Base-by-base conservation (phyloP, 169 alveolate species). In the Perkinsus olseni region DNA sequence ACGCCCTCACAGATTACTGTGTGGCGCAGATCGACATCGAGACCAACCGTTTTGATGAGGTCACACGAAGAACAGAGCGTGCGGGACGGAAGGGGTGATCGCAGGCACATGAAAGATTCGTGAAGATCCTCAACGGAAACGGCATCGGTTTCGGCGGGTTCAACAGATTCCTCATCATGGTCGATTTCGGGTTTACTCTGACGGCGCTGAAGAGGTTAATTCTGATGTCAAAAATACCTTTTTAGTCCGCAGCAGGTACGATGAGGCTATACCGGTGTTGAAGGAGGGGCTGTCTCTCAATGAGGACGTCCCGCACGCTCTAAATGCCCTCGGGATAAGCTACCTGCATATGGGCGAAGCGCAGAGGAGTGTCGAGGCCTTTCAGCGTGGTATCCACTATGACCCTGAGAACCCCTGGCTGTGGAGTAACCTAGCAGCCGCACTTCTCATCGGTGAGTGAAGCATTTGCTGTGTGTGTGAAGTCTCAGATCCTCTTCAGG, bases 231-330 rank as follows among this genome's bases (percentile, higher is more conserved):
- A n/a, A n/a, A n/a, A n/a, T n/a, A n/a, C n/a, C n/a, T n/a, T n/a
- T n/a, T n/a, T n/a, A n/a, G n/a, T n/a, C n/a, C n/a, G n/a, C n/a
- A 90, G 34, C 92, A 90, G 92, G 45, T 90, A 90, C 38, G 92
- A 90, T 36, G 92, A 90, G 31, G 92, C 92, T 4, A 39, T 90
- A 4, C 36, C 36, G 24, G 92, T 38, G 0, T 4, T 90, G 39
- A 38, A 90, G 28, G 48, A 90, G 8, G 92, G 92, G 21, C 38
- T 90, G 92, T 28, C 36, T 1, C 36, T 90, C n/a, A 90, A 90
- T 38, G 92, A 36, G 10, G 92, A 90, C 38, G 48, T 90, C 6
- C 92, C 92, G 1, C 92, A 90, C 28, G 92, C 39, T n/a, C 38
- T 36, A n/a, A 90, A 90, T 20, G 92, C 92, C 11, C 92, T 90